phyloP scores from a whole-genome alignment of 2,329 filamentous ascomycete genomes.

The Cadophora luteo-olivacea region DNA sequence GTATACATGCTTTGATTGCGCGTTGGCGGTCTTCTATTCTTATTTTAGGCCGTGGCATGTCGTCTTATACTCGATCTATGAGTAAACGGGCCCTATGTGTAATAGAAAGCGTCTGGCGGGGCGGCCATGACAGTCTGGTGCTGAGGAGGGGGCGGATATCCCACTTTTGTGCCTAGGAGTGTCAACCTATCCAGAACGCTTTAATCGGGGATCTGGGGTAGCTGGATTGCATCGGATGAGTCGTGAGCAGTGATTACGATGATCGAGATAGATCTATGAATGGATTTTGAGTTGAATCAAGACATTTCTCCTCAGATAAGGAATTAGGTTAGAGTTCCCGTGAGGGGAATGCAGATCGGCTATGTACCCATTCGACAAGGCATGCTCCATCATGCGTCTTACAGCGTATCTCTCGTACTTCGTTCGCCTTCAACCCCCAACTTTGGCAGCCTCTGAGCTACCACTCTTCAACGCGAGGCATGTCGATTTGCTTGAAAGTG shows the following conservation, averaged over 20 bases:
- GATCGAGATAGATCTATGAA: not conserved
- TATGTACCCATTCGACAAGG: not conserved
- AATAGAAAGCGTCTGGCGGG: not conserved
- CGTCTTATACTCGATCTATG: not conserved
- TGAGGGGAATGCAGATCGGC: conserved; percentile 1
- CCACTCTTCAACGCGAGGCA: not conserved
- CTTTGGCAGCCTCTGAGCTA: not conserved
- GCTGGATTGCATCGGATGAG: not conserved
- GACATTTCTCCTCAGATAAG: not conserved
- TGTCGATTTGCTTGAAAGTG: not conserved
- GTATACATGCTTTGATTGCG: conserved; percentile 18
- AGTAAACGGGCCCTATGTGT: not conserved
- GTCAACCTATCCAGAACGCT: not conserved
- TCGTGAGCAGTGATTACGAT: not conserved
- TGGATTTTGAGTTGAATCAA: not conserved
- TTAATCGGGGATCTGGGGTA: not conserved
- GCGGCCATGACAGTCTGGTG: not conserved
- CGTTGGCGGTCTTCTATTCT: conserved; percentile 16
- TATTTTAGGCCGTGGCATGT: conserved; percentile 15
- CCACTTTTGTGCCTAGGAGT: not conserved
- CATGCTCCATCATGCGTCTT: not conserved
- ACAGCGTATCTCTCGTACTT: not conserved
- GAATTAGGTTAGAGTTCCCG: not conserved
- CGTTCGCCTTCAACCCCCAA: not conserved
- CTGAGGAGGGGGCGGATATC: not conserved